A percentile compares a stretch with the other conserved stretches of the same genome.
Evolutionary conservation across 805 yeast genomes (phyloP).

Genomic region (Limtongia smithiae): DNA sequence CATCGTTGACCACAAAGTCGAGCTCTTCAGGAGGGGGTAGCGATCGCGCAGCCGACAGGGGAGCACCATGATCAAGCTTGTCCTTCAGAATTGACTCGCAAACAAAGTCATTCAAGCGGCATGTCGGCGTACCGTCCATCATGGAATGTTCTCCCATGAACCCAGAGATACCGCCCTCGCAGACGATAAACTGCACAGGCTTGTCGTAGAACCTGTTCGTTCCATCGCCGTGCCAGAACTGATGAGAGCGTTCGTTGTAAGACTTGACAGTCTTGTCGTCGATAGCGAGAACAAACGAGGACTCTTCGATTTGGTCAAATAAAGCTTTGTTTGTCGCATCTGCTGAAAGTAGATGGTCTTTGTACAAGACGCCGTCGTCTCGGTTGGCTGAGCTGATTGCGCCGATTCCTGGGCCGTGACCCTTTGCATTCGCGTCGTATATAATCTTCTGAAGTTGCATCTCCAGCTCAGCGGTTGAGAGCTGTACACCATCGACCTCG

Average conservation of each 20-base stretch:
- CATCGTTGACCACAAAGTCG: conserved; percentile 54
- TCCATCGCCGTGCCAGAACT: conserved; percentile 96
- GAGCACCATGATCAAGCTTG: conserved; percentile 40
- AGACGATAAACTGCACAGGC: conserved; percentile 78
- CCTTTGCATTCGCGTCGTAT: conserved; percentile 42
- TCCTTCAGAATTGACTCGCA: conserved; percentile 53
- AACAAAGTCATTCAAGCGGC: conserved; percentile 76
- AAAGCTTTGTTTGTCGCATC: conserved; percentile 61
- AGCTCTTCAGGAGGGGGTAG: conserved; percentile 39
- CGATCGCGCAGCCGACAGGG: conserved; percentile 12
- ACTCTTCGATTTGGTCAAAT: conserved; percentile 63
- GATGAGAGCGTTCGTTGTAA: conserved; percentile 75
- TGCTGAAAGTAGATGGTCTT: conserved; percentile 50
- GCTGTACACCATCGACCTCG: conserved; percentile 38
- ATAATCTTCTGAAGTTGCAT: conserved; percentile 58
- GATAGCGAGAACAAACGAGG: conserved; percentile 77
- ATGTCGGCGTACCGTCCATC: conserved; percentile 98
- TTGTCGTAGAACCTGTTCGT: conserved; percentile 87
- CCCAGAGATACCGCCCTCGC: conserved; percentile 83
- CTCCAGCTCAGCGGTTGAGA: conserved; percentile 42
- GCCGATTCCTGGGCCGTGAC: conserved; percentile 58
- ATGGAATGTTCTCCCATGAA: conserved; percentile 94
- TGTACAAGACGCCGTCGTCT: conserved; percentile 69
- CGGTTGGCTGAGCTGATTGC: conserved; percentile 79
- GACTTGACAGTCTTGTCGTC: conserved; percentile 73